Evolutionary conservation across 805 yeast genomes (phyloP), one percentile per base, ranked within the genome.

Genomic region (Yamadazyma endophytica): DNA sequence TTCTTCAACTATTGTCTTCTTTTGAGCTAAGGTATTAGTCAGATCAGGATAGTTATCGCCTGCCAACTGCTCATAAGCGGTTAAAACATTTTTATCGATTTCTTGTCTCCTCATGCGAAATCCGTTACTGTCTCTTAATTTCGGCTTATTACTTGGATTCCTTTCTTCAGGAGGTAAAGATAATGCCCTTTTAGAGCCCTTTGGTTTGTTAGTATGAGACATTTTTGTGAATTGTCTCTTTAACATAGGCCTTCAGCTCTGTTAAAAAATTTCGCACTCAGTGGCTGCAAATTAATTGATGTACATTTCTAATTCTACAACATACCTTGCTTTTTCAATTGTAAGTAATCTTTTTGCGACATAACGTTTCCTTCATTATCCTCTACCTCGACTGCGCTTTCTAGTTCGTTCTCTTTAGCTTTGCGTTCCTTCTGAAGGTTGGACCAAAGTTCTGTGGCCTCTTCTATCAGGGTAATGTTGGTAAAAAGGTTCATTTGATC

Each of bases 321-420:
- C 29, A 90, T 63, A 0, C 97, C 97, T 59, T 90, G 97, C 43
- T 76, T 81, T 58, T 86, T 84, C 52, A 90, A 66, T 43, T 92
- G 97, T 13, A 79, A 69, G 55, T 85, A 90, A 25, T 86, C 89
- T 44, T 77, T 75, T 44, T 79, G 81, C 20, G 82, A 74, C 94
- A 90, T 82, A 11, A 86, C 95, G 50, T 92, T 90, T 8, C 97
- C 98, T 12, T 86, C 88, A 1, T 76, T 82, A 50, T 92, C 97
- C 53, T 90, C 97, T 21, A 89, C 83, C 54, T 92, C 95, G 9
- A 81, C 70, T 1, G 77, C 75, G 32, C 68, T 64, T 40, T 80
- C 83, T 27, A 48, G 51, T 32, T 68, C 63, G 15, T 61, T 61
- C 19, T 65, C 64, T 31, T 55, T 56, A 7, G 52, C 43, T 24